Evolutionary conservation across 2,329 filamentous ascomycete species (phyloP), one percentile per base, ranked within the genome.

Genomic region (Apiospora kogelbergensis): DNA sequence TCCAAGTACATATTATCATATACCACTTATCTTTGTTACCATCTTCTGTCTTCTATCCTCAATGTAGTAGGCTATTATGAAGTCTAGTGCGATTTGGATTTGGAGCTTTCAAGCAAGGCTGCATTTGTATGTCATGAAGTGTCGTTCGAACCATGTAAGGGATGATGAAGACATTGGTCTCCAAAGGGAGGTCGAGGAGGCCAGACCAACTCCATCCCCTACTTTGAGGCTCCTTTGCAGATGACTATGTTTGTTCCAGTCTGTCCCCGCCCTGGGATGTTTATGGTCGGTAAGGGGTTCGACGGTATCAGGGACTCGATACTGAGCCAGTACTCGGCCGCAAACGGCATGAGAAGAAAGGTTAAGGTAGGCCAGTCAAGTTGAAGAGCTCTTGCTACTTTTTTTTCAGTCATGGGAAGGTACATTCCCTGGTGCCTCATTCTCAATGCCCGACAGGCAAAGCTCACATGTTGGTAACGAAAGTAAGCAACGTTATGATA

Each of bases 21-120:
- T 60, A 60, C 53, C 53, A 60, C 53, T 60, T 37, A 60, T 60
- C 53, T 7, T 60, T 60, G n/a, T n/a, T n/a, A 11, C 53, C 26
- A 60, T 60, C 30, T 60, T 60, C 40, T 42, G 13, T 42, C 40
- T 42, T 2, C 17, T 37, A 11, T n/a, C 30, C n/a, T 37, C 17
- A n/a, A 4, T 37, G 26, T n/a, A n/a, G 26, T 13, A 1, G n/a
- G n/a, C n/a, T 22, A 13, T 6, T n/a, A 37, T n/a, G 17, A 9
- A 57, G 7, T 20, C 15, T 17, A 2, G 9, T 9, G 26, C n/a
- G 26, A 57, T 33, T 10, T 33, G 33, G 46, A 22, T 3, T 33
- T n/a, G 2, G 15, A 7, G 15, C 15, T n/a, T 30, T 6, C 15
- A 10, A 57, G 53, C n/a, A n/a, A n/a, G n/a, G n/a, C 11, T n/a